These are phyloP conservation scores for Macrolepiota dolichaula DNA, from an alignment of 768 basidiomycete species.

Conservation along the genomic window DNA sequence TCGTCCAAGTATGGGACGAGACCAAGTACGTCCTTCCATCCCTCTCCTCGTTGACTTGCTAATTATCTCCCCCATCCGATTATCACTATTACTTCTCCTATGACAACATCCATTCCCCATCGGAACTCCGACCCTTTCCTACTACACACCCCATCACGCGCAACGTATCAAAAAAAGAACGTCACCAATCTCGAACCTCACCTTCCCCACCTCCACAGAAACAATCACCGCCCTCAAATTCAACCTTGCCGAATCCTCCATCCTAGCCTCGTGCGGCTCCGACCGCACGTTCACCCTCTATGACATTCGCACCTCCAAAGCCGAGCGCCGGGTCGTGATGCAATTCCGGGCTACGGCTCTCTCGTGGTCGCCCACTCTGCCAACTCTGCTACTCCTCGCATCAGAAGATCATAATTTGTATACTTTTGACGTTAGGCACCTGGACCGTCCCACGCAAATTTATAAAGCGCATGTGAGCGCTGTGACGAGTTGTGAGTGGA, in stretches of 20 bases:
- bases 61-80: not conserved
- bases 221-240: constrained; percentile 87
- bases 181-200: constrained; percentile 80
- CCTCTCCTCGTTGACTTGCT: not conserved
- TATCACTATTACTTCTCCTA: not conserved
- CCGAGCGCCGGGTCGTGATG: constrained; percentile 89
- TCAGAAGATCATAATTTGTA: constrained; percentile 99
- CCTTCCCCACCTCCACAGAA: constrained; percentile 84
- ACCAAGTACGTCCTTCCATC: constrained; percentile 61
- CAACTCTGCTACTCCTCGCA: constrained; percentile 87
- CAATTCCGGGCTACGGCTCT: constrained; percentile 90
- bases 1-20: constrained; percentile 98
- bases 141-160: not conserved
- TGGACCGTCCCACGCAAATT: constrained; percentile 80
- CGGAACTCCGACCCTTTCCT: constrained; percentile 5
- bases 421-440: constrained; percentile 91
- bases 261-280: constrained; percentile 92
- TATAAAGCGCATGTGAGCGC: constrained; percentile 98
- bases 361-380: constrained; percentile 95
- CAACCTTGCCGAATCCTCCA: constrained; percentile 90
- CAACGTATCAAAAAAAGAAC: constrained; percentile 47
- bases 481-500: constrained; percentile 97
- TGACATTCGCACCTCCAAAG: constrained; percentile 95
- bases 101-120: not conserved
- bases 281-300: constrained; percentile 96